Evolutionary conservation across 345 rosid genomes (phyloP).

Genomic region (Eucalyptus albens): DNA sequence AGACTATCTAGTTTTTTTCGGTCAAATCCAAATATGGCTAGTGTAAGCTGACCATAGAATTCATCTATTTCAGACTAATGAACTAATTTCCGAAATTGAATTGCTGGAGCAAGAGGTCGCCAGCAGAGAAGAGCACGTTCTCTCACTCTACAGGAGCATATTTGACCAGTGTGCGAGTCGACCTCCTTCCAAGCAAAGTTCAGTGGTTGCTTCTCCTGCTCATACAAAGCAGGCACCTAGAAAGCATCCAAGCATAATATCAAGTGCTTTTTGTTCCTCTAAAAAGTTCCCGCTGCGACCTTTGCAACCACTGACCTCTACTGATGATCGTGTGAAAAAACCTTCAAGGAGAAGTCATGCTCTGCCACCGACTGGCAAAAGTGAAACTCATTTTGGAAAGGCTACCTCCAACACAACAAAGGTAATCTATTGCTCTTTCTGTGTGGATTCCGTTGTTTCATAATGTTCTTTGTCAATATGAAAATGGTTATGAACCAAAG

Average conservation of each 20-base stretch:
- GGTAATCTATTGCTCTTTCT: slow-evolving; percentile 13
- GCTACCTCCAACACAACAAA: slow-evolving; percentile 18
- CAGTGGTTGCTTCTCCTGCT: slow-evolving; percentile 60
- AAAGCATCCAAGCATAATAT: slow-evolving; percentile 72
- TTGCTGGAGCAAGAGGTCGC: slow-evolving; percentile 75
- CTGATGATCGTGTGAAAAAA: slow-evolving; percentile 26
- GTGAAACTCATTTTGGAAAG: slow-evolving; percentile 20
- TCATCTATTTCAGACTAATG: slow-evolving; percentile 47
- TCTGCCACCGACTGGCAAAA: slow-evolving; percentile 14
- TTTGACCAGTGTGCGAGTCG: slow-evolving; percentile 52
- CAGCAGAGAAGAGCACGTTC: slow-evolving; percentile 74
- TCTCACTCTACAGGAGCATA: slow-evolving; percentile 61
- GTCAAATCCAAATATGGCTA: background rate
- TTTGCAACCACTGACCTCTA: slow-evolving; percentile 39
- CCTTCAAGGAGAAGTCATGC: slow-evolving; percentile 22
- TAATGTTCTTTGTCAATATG: background rate
- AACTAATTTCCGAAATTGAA: slow-evolving; percentile 74
- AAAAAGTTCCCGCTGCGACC: slow-evolving; percentile 47
- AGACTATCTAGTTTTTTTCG: background rate
- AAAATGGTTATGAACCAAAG: background rate
- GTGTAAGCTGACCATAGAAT: background rate
- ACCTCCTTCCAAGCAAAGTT: slow-evolving; percentile 47
- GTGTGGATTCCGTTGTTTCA: background rate
- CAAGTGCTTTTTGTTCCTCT: slow-evolving; percentile 84
- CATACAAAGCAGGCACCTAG: slow-evolving; percentile 44